phyloP scores from a whole-genome alignment of 2,329 filamentous ascomycete genomes.

The Colletotrichum sp. region DNA sequence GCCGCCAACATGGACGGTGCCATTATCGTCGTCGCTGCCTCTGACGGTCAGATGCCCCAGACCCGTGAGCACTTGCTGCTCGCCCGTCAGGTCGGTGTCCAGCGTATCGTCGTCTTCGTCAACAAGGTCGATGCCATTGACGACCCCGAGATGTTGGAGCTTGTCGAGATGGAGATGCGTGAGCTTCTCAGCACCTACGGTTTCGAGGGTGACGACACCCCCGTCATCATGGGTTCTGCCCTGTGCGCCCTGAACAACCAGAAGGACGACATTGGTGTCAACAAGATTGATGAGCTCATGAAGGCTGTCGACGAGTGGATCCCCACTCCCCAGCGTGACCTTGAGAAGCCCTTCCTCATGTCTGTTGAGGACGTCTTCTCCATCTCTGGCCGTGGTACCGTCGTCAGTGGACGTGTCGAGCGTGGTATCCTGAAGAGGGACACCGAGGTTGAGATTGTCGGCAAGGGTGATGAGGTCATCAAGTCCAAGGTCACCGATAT shows the following conservation, averaged over 20 bases:
- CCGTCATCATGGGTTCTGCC: conserved; percentile 95
- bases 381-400: conserved; percentile 92
- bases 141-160: conserved; percentile 99
- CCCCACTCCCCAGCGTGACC: conserved; percentile 89
- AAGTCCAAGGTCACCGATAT: conserved; percentile 99
- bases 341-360: conserved; percentile 99
- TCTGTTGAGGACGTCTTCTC: conserved; percentile 94
- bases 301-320: conserved; percentile 94
- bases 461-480: conserved; percentile 80
- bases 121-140: conserved; percentile 99
- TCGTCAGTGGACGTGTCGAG: conserved; percentile 96
- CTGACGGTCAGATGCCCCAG: conserved; percentile 99
- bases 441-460: conserved; percentile 91
- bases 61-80: conserved; percentile 98
- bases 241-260: conserved; percentile 91
- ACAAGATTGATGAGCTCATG: conserved; percentile 92
- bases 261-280: conserved; percentile 81
- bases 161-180: conserved; percentile 99
- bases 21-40: conserved; percentile 97
- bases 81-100: conserved; percentile 96
- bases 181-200: conserved; percentile 92
- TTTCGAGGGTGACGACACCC: conserved; percentile 97
- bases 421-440: conserved; percentile 94
- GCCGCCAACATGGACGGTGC: conserved; percentile 99
- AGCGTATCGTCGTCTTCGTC: conserved; percentile 98